Evolutionary conservation across 2,329 filamentous ascomycete species (phyloP).

Genomic region (Plectosphaerella plurivora): DNA sequence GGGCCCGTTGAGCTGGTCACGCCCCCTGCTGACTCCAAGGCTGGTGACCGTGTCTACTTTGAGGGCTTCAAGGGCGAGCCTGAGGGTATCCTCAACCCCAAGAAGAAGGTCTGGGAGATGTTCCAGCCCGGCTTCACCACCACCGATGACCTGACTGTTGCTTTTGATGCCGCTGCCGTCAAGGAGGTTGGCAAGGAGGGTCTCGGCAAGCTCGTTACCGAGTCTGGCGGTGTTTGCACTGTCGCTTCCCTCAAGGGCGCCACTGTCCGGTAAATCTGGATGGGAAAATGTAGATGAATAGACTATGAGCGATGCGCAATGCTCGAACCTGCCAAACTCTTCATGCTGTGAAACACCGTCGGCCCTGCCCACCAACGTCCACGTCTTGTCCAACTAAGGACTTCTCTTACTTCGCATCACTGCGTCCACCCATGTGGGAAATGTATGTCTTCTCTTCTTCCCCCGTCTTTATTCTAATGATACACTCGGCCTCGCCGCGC

Average conservation of each 20-base stretch:
- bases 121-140: slow-evolving; percentile 97
- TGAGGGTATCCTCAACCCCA: slow-evolving; percentile 91
- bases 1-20: slow-evolving; percentile 88
- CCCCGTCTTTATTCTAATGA: not conserved
- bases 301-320: not conserved
- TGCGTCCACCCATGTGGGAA: no score
- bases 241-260: slow-evolving; percentile 78
- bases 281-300: not conserved
- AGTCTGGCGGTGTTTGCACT: slow-evolving; percentile 73
- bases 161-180: slow-evolving; percentile 75
- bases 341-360: no score
- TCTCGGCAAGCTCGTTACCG: slow-evolving; percentile 66
- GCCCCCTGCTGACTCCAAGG: slow-evolving; percentile 72
- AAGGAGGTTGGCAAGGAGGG: slow-evolving; percentile 71
- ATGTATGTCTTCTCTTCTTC: not conserved
- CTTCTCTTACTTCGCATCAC: no score
- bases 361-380: no score
- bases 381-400: no score
- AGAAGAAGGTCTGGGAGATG: slow-evolving; percentile 99
- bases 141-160: slow-evolving; percentile 74
- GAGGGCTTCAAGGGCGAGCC: slow-evolving; percentile 93
- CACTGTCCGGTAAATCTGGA: slow-evolving; percentile 64
- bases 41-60: slow-evolving; percentile 87
- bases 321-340: no score
- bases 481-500: not conserved